Base-by-base conservation (phyloP, 2,329 filamentous ascomycete genomes). In the Truncatella angustata region DNA sequence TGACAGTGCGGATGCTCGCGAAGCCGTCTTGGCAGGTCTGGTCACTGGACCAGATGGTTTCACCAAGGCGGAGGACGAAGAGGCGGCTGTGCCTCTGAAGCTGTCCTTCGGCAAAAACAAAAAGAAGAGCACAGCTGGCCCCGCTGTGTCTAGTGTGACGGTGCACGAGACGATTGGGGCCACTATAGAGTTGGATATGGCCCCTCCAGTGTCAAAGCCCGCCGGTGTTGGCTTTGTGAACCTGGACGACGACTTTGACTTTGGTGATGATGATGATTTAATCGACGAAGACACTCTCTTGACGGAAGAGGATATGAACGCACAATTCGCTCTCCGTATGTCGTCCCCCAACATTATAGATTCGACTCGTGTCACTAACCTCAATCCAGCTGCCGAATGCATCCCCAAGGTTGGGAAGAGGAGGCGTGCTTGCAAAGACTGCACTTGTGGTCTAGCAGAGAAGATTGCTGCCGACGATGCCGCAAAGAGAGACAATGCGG, bases 391-490 rank as follows among this genome's bases (percentile, higher is more conserved):
- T 49, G 82, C 87, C 23, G 90, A 95, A 67, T 99, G 94, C 70
- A 84, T 86, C 54, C 92, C 93, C 44, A 90, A 94, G 73, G 80
- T 86, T 40, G 91, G 90, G 53, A 96, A 96, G 76, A 86, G 93
- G 61, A 87, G 93, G 51, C 86, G 92, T 56, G 91, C 94, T 53
- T 99, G 94, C 79, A 97, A 99, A 74, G 94, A 99, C 76, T 99
- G 94, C 77, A 93, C 90, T 7, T 99, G 94, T 67, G 94, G 94
- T 47, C 84, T 99, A 23, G 91, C 92, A 21, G 84, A 94, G 68
- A 85, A 87, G 55, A 73, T 97, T 47, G 88, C 91, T 62, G 87
- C 86, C n/a, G 91, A 97, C 75, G 94, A 97, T 70, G 78, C 77
- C 39, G 79, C 79, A 6, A 85, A 84, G 63, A 81, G 90, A 52